Evolutionary conservation across 371 early-diverging fungal genomes (phyloP), one percentile per base, ranked within the genome.

Genomic region (Actinomortierella ambigua): DNA sequence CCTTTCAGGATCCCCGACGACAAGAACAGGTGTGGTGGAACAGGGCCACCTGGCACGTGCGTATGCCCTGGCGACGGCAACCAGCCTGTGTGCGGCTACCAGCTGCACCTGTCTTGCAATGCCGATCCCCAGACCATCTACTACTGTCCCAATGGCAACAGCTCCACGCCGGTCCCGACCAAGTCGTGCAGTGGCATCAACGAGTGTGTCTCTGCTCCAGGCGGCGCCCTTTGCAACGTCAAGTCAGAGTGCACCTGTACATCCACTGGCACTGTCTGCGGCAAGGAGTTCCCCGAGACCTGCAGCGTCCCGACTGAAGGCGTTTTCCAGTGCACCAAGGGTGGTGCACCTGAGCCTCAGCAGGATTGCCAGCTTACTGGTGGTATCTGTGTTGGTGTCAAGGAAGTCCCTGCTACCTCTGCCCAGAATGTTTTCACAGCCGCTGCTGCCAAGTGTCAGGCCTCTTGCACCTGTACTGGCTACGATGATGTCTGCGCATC

Each of bases 311-410:
- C 46, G 15, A 42, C 50, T 18, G 29, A 26, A 1, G 8, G 48
- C 2, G 17, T 56, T 15, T 56, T 48, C 48, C 22, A 6, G 13
- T 56, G 57, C 48, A 56, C 26, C 18, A 56, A 56, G 48, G 57
- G 57, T 29, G 46, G 15, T n/a, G 34, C 26, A 7, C 57, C 57
- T 18, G 48, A 13, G 18, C 2, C 48, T 34, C 1, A 18, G 9
- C 15, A 47, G 29, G 34, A 46, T 4, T 56, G 57, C n/a, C n/a
- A n/a, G n/a, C n/a, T n/a, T n/a, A n/a, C n/a, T n/a, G n/a, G n/a
- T n/a, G n/a, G n/a, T n/a, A n/a, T n/a, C n/a, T n/a, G n/a, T n/a
- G n/a, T n/a, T n/a, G n/a, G n/a, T n/a, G n/a, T n/a, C n/a, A n/a
- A n/a, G n/a, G n/a, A n/a, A n/a, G n/a, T n/a, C n/a, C n/a, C n/a